These are phyloP conservation scores for Globisporangium paroecandrum DNA, from an alignment of 352 stramenopile genomes.

Conservation along the genomic window DNA sequence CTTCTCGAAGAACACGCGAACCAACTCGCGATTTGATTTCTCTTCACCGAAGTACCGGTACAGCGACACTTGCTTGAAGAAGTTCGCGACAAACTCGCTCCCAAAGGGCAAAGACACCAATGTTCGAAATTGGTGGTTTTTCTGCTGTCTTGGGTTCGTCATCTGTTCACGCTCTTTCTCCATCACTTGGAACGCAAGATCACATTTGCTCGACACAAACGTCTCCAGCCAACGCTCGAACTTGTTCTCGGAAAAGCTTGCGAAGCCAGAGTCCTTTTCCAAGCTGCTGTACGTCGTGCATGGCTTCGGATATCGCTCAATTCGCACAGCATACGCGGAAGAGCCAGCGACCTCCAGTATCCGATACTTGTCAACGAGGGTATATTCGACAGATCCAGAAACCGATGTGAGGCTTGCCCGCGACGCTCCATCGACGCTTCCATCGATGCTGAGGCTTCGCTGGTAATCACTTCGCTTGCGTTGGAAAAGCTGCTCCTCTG, in stretches of 20 bases:
- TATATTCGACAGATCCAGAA: constrained; percentile 51
- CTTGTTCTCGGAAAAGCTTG: constrained; percentile 62
- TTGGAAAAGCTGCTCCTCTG: constrained; percentile 70
- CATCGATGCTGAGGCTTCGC: constrained; percentile 43
- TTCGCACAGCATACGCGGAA: constrained; percentile 70
- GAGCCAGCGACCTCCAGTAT: constrained; percentile 69
- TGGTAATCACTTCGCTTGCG: constrained; percentile 36
- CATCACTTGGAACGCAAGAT: constrained; percentile 43
- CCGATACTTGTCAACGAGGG: constrained; percentile 64
- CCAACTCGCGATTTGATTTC: constrained; percentile 65
- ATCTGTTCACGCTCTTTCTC: constrained; percentile 42
- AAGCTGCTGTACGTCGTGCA: constrained; percentile 65
- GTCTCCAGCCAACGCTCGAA: constrained; percentile 73
- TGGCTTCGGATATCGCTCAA: constrained; percentile 77
- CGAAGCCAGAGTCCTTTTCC: constrained; percentile 50
- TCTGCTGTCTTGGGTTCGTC: constrained; percentile 55
- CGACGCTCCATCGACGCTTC: constrained; percentile 15
- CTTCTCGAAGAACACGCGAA: constrained; percentile 81
- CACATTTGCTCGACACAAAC: constrained; percentile 56
- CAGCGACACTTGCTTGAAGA: constrained; percentile 69
- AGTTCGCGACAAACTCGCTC: constrained; percentile 54
- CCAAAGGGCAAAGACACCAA: constrained; percentile 72
- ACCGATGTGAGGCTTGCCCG: constrained; percentile 58
- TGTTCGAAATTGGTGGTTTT: constrained; percentile 67
- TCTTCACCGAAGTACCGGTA: constrained; percentile 70